Evolutionary conservation across 371 early-diverging fungal genomes (phyloP).

Genomic region (Actinomortierella ambigua): DNA sequence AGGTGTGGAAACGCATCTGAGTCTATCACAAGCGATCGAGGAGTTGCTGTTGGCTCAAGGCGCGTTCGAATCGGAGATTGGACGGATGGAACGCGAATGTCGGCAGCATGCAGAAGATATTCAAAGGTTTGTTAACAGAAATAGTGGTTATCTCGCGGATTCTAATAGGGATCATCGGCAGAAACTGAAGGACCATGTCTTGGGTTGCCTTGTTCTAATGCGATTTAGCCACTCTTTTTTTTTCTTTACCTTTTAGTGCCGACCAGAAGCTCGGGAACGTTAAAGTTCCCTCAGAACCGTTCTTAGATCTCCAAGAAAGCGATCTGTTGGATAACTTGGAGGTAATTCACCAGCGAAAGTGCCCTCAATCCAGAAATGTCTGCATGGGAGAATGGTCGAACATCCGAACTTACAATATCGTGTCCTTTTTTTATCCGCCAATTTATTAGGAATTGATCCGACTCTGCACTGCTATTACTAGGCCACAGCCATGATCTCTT

Average conservation of each 20-base stretch:
- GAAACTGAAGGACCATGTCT: neutral
- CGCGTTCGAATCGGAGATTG: conserved; percentile 27
- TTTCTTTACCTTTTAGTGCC: conserved; percentile 10
- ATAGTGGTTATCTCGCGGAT: neutral
- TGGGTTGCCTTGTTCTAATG: neutral
- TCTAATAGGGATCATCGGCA: neutral
- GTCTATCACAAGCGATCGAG: conserved; percentile 36
- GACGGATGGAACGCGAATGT: conserved; percentile 21
- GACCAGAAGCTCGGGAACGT: conserved; percentile 17
- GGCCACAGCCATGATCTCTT: too few species aligned
- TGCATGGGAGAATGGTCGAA: too few species aligned
- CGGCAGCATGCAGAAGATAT: conserved; percentile 24
- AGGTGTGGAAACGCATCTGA: conserved; percentile 34
- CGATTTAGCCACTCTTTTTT: neutral
- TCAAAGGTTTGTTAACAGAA: conserved; percentile 20
- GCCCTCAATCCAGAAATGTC: too few species aligned
- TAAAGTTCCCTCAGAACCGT: neutral
- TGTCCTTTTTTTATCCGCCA: too few species aligned
- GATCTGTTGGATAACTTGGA: conserved; percentile 20
- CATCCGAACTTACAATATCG: too few species aligned
- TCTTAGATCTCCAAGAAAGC: conserved; percentile 6
- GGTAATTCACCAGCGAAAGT: conserved; percentile 8
- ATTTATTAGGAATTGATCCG: conserved; percentile 19
- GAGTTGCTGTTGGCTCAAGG: conserved; percentile 28
- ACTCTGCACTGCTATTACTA: conserved; percentile 21